phyloP scores from a whole-genome alignment of 306 rosid species.

The Senna siamea region DNA sequence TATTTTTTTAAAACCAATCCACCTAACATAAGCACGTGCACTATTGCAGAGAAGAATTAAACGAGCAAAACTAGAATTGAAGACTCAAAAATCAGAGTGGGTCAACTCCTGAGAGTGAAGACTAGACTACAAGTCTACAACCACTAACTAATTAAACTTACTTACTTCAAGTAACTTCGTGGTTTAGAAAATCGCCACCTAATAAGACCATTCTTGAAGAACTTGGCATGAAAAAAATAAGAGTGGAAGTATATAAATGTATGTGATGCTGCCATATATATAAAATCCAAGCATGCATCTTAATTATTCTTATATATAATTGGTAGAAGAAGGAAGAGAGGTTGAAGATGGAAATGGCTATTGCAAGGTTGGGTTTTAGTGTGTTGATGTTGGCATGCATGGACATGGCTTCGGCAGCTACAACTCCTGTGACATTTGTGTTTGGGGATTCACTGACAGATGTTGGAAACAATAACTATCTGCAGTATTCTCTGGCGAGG shows the following conservation, averaged over 20 bases:
- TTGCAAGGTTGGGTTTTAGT: constrained; percentile 37
- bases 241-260: not conserved
- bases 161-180: too few species aligned
- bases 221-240: not conserved
- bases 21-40: too few species aligned
- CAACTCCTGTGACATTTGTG: constrained; percentile 47
- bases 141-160: too few species aligned
- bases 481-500: constrained; percentile 74
- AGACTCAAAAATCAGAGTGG: too few species aligned
- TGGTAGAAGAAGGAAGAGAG: constrained; percentile 5
- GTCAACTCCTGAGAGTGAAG: too few species aligned
- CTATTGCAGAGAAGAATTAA: too few species aligned
- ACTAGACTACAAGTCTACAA: too few species aligned
- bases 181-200: not conserved
- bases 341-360: constrained; percentile 38
- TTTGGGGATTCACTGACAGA: constrained; percentile 88
- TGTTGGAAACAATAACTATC: constrained; percentile 82
- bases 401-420: constrained; percentile 28
- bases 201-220: not conserved
- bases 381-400: constrained; percentile 30
- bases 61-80: too few species aligned
- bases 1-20: too few species aligned
- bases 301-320: too few species aligned
- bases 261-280: too few species aligned
- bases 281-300: too few species aligned